Conservation (phyloP, 768 basidiomycete species). For the Podaxis sp. region DNA sequence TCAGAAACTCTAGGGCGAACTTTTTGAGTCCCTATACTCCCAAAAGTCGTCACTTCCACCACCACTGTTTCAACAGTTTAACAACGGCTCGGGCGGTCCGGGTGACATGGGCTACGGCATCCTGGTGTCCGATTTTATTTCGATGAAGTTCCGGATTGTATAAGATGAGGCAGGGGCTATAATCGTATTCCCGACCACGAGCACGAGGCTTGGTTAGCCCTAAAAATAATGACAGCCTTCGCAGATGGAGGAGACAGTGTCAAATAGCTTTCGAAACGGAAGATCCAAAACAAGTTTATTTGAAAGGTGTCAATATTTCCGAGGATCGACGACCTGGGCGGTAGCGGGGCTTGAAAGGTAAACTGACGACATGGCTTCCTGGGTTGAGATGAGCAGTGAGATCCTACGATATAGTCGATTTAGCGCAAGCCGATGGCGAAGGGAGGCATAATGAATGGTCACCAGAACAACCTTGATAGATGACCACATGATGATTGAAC, state of each 20-base stretch:
- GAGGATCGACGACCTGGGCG: neutral
- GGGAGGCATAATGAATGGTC: no score
- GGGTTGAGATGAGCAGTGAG: neutral
- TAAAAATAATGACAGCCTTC: neutral
- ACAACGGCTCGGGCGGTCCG: neutral
- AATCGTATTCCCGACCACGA: neutral
- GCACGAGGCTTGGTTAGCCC: neutral
- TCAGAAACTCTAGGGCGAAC: no score
- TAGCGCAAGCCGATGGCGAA: neutral
- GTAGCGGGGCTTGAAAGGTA: neutral
- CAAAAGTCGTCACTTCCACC: neutral
- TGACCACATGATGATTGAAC: neutral
- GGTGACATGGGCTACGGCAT: neutral
- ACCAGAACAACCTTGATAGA: neutral
- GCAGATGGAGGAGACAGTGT: neutral
- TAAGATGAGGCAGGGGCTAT: neutral
- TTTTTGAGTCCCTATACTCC: neutral
- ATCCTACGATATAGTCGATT: neutral
- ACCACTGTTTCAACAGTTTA: no score
- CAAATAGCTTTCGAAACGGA: neutral
- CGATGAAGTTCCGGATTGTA: neutral
- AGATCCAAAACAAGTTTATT: neutral
- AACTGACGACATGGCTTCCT: neutral
- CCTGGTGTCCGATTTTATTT: neutral
- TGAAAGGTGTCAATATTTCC: neutral